A percentile compares a stretch with the other conserved stretches of the same genome.
phyloP scores from a whole-genome alignment of 345 rosid genomes.

The Viola odorata region DNA sequence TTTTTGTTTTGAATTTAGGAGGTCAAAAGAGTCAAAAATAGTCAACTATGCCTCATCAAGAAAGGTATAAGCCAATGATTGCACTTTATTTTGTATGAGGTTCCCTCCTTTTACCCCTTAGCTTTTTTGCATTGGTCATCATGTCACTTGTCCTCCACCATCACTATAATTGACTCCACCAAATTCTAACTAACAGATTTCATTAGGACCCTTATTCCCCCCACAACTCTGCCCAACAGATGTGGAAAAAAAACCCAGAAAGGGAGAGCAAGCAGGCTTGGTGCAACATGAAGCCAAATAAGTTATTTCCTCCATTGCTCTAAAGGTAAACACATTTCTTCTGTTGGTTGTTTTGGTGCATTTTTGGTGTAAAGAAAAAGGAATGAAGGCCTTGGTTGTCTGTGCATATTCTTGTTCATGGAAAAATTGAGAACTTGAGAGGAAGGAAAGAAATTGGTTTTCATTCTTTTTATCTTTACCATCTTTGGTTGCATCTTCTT shows the following conservation, averaged over 20 bases:
- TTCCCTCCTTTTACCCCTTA: slow-evolving; percentile 33
- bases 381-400: background rate
- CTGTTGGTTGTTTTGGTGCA: background rate
- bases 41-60: slow-evolving; percentile 13
- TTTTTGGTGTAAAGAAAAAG: background rate
- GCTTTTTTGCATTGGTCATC: slow-evolving; percentile 22
- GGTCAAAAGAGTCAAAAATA: slow-evolving; percentile 3
- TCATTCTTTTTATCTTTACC: background rate
- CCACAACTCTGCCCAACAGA: slow-evolving; percentile 7
- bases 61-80: slow-evolving; percentile 22
- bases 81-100: slow-evolving; percentile 47
- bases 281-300: slow-evolving; percentile 6
- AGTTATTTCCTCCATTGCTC: slow-evolving; percentile 1
- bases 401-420: background rate
- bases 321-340: slow-evolving; percentile 17
- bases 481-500: background rate
- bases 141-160: slow-evolving; percentile 39
- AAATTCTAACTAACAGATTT: slow-evolving; percentile 13
- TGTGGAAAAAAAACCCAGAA: slow-evolving; percentile 10
- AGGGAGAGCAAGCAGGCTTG: slow-evolving; percentile 3
- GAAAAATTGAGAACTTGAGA: background rate
- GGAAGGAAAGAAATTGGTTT: background rate
- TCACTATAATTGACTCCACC: slow-evolving; percentile 7
- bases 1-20: background rate
- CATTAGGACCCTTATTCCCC: slow-evolving; percentile 16